phyloP scores from a whole-genome alignment of 2,329 filamentous ascomycete species.

The Fusarium pseudograminearum region DNA sequence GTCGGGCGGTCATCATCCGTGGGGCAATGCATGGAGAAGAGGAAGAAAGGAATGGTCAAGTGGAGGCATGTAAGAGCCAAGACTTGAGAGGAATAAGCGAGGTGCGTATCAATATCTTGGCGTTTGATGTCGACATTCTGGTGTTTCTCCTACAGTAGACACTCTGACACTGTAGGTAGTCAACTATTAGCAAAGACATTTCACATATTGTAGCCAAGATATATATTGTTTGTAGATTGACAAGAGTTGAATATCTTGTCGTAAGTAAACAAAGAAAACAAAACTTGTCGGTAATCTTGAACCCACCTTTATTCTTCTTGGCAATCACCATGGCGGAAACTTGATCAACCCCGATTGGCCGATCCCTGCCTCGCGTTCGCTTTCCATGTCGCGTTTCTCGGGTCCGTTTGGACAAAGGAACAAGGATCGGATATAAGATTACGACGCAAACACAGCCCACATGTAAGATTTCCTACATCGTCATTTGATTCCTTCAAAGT shows the following conservation, averaged over 20 bases:
- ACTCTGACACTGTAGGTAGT: too few relatives aligned
- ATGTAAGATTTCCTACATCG: neutral
- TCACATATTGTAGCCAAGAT: too few relatives aligned
- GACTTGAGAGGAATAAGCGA: constrained; percentile 14
- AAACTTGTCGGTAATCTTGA: neutral
- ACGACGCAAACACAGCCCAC: neutral
- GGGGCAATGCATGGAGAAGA: constrained; percentile 9
- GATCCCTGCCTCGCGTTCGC: constrained; percentile 2
- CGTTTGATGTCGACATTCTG: constrained; percentile 1
- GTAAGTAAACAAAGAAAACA: too few relatives aligned
- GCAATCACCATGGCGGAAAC: neutral
- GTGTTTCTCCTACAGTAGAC: too few relatives aligned
- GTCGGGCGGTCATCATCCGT: neutral
- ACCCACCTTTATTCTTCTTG: neutral
- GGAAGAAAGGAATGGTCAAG: constrained; percentile 12
- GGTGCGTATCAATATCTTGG: constrained; percentile 21
- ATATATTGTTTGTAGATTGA: too few relatives aligned
- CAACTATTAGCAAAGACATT: too few relatives aligned
- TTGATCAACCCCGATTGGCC: constrained; percentile 3
- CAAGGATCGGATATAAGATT: neutral
- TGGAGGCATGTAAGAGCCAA: constrained; percentile 30
- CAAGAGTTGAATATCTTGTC: too few relatives aligned
- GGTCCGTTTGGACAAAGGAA: neutral
- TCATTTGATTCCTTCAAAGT: neutral
- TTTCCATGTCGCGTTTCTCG: neutral